Base-by-base conservation (phyloP, 2,329 filamentous ascomycete species). In the Colletotrichum sp. region DNA sequence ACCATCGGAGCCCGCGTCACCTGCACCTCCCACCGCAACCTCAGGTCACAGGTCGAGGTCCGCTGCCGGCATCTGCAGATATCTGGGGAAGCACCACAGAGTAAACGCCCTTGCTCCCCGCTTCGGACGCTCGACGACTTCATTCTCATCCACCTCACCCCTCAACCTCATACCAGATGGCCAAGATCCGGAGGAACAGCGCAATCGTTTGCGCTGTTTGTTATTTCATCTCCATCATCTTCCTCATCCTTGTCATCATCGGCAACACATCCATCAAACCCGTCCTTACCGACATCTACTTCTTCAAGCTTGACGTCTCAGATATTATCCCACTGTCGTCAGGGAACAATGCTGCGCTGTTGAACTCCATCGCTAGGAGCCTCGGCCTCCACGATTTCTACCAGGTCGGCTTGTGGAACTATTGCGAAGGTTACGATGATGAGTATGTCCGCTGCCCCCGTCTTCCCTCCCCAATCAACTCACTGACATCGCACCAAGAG, bases 321-420 rank as follows among this genome's bases (percentile, higher is more conserved):
- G 91, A 98, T 80, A 94, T 98, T 82, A 93, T 98, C 72, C 94
- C 94, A 0, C 87, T 92, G 39, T 92, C 95, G n/a, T 93, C 95
- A 18, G 93, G 94, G 57, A 94, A 96, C 82, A 76, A 76, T 43
- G 92, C 92, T 12, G 86, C 90, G 28, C 89, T 98, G 61, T 94
- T 98, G 84, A 98, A 98, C 87, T 95, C 93, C 61, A 96, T 98
- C 78, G 95, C 96, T 6, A 93, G 95, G 67, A 95, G 94, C 26
- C 88, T 98, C 70, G 96, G 96, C 34, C 89, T 98, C 65, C 95
- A 98, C 83, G 96, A 98, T 84, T 98, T 98, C 85, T 98, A 98
- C 85, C 94, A 96, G 80, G 94, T 98, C 32, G 96, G 96, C 7
- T 86, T 98, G 55, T 99, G 96, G 96, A 94, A 93, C 75, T 98